phyloP scores from a whole-genome alignment of 306 rosid species.

The Gastrolobium bilobum region DNA sequence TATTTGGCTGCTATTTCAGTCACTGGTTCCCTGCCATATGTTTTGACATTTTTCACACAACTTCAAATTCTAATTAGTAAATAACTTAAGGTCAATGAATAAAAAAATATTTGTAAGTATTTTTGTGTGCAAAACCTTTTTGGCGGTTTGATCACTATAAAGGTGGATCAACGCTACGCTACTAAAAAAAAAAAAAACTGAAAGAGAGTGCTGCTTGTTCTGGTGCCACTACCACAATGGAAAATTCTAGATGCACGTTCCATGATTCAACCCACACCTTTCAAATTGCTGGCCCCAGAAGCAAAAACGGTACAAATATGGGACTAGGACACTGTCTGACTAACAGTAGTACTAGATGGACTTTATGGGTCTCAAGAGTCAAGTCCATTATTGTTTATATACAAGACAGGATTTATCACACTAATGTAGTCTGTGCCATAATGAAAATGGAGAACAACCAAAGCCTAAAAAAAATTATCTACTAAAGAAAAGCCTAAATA shows the following conservation, averaged over 20 bases:
- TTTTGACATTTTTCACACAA: background rate
- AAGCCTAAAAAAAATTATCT: background rate
- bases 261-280: background rate
- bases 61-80: background rate
- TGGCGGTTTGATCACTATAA: no score
- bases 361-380: conserved; percentile 20
- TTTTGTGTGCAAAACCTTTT: background rate
- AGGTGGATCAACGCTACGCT: no score
- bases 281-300: background rate
- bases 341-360: background rate
- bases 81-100: background rate
- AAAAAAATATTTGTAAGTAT: background rate
- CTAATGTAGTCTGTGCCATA: conserved; percentile 28
- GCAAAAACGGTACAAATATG: background rate
- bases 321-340: conserved; percentile 23
- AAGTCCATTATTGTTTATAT: conserved; percentile 38
- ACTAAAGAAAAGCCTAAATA: background rate
- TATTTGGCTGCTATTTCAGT: background rate
- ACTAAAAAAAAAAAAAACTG: background rate
- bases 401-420: background rate
- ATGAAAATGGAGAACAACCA: background rate
- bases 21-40: background rate
- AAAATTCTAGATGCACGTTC: conserved; percentile 13
- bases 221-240: background rate
- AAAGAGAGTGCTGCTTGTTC: background rate